Evolutionary conservation across 2,329 filamentous ascomycete genomes (phyloP), one percentile per base, ranked within the genome.

Genomic region (Chaetomiaceae sp.): DNA sequence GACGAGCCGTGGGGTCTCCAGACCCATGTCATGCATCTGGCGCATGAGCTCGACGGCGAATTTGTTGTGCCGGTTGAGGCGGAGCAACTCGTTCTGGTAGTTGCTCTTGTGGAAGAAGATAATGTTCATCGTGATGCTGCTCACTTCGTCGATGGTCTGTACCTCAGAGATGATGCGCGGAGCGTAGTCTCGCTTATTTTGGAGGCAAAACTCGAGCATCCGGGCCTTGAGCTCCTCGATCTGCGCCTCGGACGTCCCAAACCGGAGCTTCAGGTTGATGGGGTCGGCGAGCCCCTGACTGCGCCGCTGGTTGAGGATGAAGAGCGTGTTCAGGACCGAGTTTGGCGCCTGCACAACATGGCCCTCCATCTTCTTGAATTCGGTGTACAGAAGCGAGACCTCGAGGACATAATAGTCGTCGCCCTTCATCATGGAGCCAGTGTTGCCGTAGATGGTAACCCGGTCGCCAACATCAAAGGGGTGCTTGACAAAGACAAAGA

Each of bases 351-450:
- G 92, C 0, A 97, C 92, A 21, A 96, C 86, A 63, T 96, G 91
- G 2, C 92, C 92, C 69, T 96, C 87, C 88, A 96, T 92, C 76
- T 96, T 96, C 78, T 96, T 96, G 75, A 96, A 96, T 65, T 96
- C 92, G 13, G 92, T 97, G 68, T 94, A 97, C 14, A 96, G 78
- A 1, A 97, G 78, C 1, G 90, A 87, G 51, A 97, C 95, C 65
- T 96, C 89, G 50, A 95, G 95, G 49, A 97, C 91, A 60, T 95
- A 96, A 71, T 96, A 97, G 64, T 96, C 92, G 62, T 96, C 92
- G 41, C 91, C 91, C 32, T 79, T 81, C 65, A 90, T 78, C 14
- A 78, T 68, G n/a, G 84, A 79, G 56, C 92, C 92, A 0, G 90
- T 90, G 63, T 90, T 95, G 49, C 91, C 91, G 64, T 96, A 96